phyloP scores from a whole-genome alignment of 1,284 basidiomycete species.

The Agroathelia rolfsii region DNA sequence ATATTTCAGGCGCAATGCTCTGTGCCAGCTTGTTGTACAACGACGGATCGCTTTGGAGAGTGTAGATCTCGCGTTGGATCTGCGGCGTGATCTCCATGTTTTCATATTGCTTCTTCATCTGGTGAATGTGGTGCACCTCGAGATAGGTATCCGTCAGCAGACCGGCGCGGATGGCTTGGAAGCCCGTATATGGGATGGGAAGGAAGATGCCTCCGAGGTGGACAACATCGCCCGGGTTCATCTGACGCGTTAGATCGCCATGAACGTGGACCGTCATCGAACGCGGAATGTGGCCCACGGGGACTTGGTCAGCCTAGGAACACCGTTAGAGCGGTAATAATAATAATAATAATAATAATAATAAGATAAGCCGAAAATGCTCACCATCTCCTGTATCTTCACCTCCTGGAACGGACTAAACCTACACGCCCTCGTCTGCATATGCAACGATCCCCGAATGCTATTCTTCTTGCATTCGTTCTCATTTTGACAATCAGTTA shows the following conservation, averaged over 20 bases:
- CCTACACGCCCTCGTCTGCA: constrained; percentile 95
- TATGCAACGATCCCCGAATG: constrained; percentile 85
- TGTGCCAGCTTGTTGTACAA: constrained; percentile 80
- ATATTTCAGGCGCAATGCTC: constrained; percentile 97
- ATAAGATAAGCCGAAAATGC: too few relatives aligned
- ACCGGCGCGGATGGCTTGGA: constrained; percentile 86
- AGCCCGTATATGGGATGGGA: constrained; percentile 84
- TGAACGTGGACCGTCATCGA: constrained; percentile 96
- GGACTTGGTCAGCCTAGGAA: constrained; percentile 91
- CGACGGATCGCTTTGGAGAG: constrained; percentile 66
- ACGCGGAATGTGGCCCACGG: constrained; percentile 96
- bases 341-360: background rate
- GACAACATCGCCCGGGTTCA: constrained; percentile 95
- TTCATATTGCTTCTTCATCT: constrained; percentile 96
- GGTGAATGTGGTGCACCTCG: constrained; percentile 84
- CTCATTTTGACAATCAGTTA: constrained; percentile 79
- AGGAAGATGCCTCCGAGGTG: constrained; percentile 86
- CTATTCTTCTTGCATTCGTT: constrained; percentile 79
- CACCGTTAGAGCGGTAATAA: constrained; percentile 7
- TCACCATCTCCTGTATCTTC: constrained; percentile 97
- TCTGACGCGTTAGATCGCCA: constrained; percentile 80
- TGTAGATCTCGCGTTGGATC: constrained; percentile 62
- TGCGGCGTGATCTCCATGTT: constrained; percentile 90
- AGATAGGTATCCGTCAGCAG: constrained; percentile 96
- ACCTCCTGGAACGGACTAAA: constrained; percentile 99